Evolutionary conservation across 2,329 filamentous ascomycete genomes (phyloP).

Genomic region (Penicillium frequentans): DNA sequence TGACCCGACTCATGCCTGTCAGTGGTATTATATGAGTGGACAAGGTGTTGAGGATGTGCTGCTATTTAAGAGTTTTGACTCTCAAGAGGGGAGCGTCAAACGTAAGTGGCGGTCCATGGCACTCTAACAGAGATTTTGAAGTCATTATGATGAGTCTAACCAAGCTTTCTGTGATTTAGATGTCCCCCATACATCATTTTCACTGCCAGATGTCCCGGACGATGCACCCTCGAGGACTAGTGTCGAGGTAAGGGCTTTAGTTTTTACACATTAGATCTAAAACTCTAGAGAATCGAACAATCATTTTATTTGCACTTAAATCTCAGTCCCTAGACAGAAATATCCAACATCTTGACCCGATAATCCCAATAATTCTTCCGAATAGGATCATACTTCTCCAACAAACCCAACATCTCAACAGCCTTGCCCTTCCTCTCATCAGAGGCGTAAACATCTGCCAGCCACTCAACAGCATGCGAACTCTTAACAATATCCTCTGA

Average conservation of each 20-base stretch:
- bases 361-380: conserved; percentile 92
- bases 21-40: conserved; percentile 11
- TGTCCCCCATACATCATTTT: conserved; percentile 7
- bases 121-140: background rate
- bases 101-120: background rate
- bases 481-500: conserved; percentile 52
- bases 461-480: conserved; percentile 57
- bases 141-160: background rate
- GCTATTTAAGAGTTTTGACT: conserved; percentile 10
- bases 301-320: background rate
- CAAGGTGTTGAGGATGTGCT: conserved; percentile 8
- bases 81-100: conserved; percentile 4
- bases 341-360: conserved; percentile 46
- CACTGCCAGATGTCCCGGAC: background rate
- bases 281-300: background rate
- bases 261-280: background rate
- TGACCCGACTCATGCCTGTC: background rate
- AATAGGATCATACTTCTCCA: conserved; percentile 90
- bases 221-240: conserved; percentile 2
- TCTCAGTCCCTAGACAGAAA: background rate
- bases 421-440: conserved; percentile 57
- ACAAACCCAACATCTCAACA: conserved; percentile 66
- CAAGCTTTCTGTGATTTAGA: background rate
- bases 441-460: conserved; percentile 47
- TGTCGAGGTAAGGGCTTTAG: conserved; percentile 11